Evolutionary conservation across 148 eudicot species (phyloP).

Genomic region (Spergularia bocconei): DNA sequence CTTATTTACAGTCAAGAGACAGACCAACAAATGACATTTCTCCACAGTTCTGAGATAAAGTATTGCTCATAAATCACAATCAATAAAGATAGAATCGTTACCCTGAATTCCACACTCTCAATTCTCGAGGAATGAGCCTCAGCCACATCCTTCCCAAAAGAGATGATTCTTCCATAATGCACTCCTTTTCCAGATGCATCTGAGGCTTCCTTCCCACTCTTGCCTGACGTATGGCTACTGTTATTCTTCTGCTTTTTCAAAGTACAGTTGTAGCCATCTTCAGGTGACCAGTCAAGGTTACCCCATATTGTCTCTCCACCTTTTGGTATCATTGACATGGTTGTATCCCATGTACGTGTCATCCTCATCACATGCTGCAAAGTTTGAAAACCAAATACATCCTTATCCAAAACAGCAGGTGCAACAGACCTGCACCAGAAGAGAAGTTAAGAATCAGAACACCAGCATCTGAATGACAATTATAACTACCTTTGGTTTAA

Average conservation of each 20-base stretch:
- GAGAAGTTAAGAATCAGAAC: slow-evolving; percentile 10
- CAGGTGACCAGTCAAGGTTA: slow-evolving; percentile 90
- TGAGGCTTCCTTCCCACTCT: slow-evolving; percentile 27
- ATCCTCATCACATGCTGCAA: slow-evolving; percentile 86
- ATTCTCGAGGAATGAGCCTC: slow-evolving; percentile 59
- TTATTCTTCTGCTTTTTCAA: slow-evolving; percentile 49
- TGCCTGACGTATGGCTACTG: slow-evolving; percentile 27
- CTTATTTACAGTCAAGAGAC: neutral
- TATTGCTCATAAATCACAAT: neutral
- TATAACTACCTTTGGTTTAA: neutral
- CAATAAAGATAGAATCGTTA: slow-evolving; percentile 26
- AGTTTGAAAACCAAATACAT: slow-evolving; percentile 76
- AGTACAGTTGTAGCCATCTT: slow-evolving; percentile 57
- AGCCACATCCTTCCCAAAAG: slow-evolving; percentile 75
- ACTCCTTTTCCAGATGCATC: slow-evolving; percentile 38
- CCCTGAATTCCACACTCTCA: slow-evolving; percentile 77
- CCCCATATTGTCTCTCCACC: slow-evolving; percentile 99
- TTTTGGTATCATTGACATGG: slow-evolving; percentile 98
- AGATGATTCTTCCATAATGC: slow-evolving; percentile 82
- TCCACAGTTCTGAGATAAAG: neutral
- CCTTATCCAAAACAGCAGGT: slow-evolving; percentile 74
- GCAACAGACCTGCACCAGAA: slow-evolving; percentile 66
- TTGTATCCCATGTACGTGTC: slow-evolving; percentile 98
- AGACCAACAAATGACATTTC: neutral
- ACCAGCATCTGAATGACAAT: neutral